Base-by-base conservation (phyloP, 371 early-diverging fungal genomes). In the Syncephalastrum sp. region DNA sequence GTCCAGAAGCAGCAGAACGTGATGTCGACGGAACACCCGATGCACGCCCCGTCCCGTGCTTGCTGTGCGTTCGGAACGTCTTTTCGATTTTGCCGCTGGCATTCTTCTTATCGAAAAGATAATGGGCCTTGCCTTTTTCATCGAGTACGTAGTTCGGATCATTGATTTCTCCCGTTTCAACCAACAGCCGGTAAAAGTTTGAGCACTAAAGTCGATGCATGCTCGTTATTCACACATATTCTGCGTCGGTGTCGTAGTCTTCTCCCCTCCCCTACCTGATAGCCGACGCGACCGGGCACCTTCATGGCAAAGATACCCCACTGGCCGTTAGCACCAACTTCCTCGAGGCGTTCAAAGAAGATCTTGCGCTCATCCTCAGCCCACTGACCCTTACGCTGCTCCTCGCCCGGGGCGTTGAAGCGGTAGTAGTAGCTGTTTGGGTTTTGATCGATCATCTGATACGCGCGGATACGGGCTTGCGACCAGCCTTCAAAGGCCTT, bases 341-440 rank as follows among this genome's bases (percentile, higher is more conserved):
- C 94, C 23, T 71, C 70, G 53, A 96, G 65, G 24, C 95, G 84
- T 23, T 84, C 70, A 63, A 91, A 87, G 66, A 96, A 96, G 29
- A 92, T 60, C 57, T 82, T 78, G 55, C 89, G 84, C 68, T 96
- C 96, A 41, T 91, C 91, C 42, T 74, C 70, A 16, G 89, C 86
- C 96, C 96, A 96, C 54, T 82, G 85, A 2, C 95, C 95, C 56
- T 89, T 92, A 19, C 90, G 82, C 64, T 96, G 96, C 53, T 87
- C 91, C 68, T 96, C 95, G 13, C 95, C 95, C 0, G 96, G 96
- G 0, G 94, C 95, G 65, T 96, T 96, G 71, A 96, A 96, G 3
- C 95, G 88, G 67, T 96, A 96, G 61, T 95, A 96, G 66, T 96
- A 96, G 25, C 93, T 89, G 77, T 96, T 96, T 46, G 96, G 96